Percentiles rank a stretch among this genome's conserved stretches.
phyloP scores from a whole-genome alignment of 2,329 filamentous ascomycete genomes.

The Tothia fuscella region DNA sequence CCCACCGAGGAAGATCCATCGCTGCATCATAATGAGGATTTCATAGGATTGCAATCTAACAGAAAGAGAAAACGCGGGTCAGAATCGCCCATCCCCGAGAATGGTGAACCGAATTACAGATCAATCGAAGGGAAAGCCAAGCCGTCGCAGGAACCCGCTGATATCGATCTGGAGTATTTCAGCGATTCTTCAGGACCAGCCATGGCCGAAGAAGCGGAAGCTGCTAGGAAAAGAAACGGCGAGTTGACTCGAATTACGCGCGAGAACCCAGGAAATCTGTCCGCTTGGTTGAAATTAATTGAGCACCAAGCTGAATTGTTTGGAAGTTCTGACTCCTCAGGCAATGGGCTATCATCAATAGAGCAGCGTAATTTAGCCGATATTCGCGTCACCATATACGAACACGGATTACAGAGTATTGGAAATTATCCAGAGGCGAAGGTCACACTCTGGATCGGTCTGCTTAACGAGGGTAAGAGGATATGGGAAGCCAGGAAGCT shows the following conservation, averaged over 20 bases:
- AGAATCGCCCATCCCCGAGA: constrained; percentile 13
- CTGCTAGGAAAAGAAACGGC: constrained; percentile 29
- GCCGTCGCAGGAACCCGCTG: constrained; percentile 14
- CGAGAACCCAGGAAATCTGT: constrained; percentile 52
- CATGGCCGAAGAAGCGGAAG: constrained; percentile 7
- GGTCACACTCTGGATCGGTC: constrained; percentile 50
- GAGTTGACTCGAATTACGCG: constrained; percentile 53
- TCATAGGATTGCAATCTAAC: constrained; percentile 18
- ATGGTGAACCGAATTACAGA: constrained; percentile 24
- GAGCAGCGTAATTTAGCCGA: constrained; percentile 61
- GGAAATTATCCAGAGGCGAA: constrained; percentile 32
- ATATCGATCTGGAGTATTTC: constrained; percentile 27
- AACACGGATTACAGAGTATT: constrained; percentile 58
- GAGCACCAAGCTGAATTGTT: constrained; percentile 63
- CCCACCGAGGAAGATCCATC: background rate
- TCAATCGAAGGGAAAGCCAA: constrained; percentile 24
- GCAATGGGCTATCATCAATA: constrained; percentile 30
- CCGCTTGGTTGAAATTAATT: constrained; percentile 68
- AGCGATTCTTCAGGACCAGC: constrained; percentile 16
- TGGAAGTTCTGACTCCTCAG: constrained; percentile 17
- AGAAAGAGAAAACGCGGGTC: constrained; percentile 15
- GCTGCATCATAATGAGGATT: constrained; percentile 16
- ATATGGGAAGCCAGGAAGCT: constrained; percentile 58
- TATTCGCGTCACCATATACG: constrained; percentile 67
- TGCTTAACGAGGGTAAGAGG: constrained; percentile 63